These are phyloP conservation scores for Dicorynia guianensis DNA, from an alignment of 306 rosid genomes.

Conservation along the genomic window DNA sequence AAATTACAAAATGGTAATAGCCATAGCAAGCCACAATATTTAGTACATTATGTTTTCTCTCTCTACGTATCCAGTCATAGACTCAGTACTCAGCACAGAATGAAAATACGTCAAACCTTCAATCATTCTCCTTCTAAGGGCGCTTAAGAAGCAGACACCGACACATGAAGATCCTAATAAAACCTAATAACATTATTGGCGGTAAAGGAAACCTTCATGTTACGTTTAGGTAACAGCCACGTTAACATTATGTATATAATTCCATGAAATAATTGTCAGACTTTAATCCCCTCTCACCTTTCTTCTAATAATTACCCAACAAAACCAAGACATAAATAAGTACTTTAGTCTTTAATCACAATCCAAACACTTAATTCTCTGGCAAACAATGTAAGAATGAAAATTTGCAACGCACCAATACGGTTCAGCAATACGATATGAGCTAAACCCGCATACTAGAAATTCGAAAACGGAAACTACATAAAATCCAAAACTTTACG, in stretches of 20 bases:
- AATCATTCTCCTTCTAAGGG: too few relatives aligned
- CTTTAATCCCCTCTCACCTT: slow-evolving; percentile 19
- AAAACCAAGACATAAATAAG: not conserved
- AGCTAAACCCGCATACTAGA: not conserved
- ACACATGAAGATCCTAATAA: too few relatives aligned
- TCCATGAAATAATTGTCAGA: slow-evolving; percentile 26
- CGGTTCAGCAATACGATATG: not conserved
- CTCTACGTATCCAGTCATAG: not conserved
- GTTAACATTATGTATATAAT: not conserved
- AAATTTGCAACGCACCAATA: slow-evolving; percentile 10
- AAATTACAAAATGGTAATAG: too few relatives aligned
- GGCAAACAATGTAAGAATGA: too few relatives aligned
- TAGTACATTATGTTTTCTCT: not conserved
- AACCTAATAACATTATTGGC: too few relatives aligned
- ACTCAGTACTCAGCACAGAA: too few relatives aligned
- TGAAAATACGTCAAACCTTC: too few relatives aligned
- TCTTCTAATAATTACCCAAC: not conserved
- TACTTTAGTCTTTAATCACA: not conserved
- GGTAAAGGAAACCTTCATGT: not conserved
- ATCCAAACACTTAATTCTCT: slow-evolving; percentile 29
- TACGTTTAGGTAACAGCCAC: not conserved
- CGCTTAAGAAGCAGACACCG: too few relatives aligned
- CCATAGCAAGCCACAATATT: not conserved
- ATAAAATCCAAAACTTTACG: slow-evolving; percentile 3
- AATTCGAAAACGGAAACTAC: not conserved